These are phyloP conservation scores for Rhynchospora pubera DNA, from an alignment of 176 grass and related monocot species.

Conservation along the genomic window DNA sequence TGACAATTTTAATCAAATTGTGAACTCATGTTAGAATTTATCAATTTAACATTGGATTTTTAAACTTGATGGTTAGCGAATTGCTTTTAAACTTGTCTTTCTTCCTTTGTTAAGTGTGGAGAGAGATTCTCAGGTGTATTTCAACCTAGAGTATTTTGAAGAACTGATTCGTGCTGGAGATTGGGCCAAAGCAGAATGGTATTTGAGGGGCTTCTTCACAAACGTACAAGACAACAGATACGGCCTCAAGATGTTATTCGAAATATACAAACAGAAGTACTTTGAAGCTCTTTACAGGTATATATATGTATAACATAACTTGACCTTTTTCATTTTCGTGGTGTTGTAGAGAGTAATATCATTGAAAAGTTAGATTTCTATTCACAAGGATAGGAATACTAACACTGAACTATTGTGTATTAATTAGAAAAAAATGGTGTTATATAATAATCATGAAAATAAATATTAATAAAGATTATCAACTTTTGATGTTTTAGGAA, in stretches of 20 bases:
- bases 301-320: neutral
- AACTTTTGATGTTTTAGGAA: slow-evolving; percentile 7
- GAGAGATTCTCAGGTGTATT: slow-evolving; percentile 27
- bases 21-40: neutral
- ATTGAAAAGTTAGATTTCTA: neutral
- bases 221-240: slow-evolving; percentile 20
- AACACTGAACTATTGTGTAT: neutral
- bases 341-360: neutral
- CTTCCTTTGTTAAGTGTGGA: slow-evolving; percentile 7
- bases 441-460: too few species aligned
- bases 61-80: neutral
- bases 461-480: too few species aligned
- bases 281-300: slow-evolving; percentile 29
- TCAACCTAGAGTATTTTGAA: slow-evolving; percentile 27
- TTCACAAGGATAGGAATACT: neutral
- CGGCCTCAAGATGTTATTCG: slow-evolving; percentile 23
- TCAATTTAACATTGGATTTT: neutral
- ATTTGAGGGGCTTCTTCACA: slow-evolving; percentile 24
- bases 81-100: neutral
- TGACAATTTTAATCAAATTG: neutral
- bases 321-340: neutral
- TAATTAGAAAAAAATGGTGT: neutral
- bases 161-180: slow-evolving; percentile 13
- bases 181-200: slow-evolving; percentile 22
- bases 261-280: slow-evolving; percentile 27